Evolutionary conservation across 1,284 basidiomycete species (phyloP).

Genomic region (Sporisorium scitamineum): DNA sequence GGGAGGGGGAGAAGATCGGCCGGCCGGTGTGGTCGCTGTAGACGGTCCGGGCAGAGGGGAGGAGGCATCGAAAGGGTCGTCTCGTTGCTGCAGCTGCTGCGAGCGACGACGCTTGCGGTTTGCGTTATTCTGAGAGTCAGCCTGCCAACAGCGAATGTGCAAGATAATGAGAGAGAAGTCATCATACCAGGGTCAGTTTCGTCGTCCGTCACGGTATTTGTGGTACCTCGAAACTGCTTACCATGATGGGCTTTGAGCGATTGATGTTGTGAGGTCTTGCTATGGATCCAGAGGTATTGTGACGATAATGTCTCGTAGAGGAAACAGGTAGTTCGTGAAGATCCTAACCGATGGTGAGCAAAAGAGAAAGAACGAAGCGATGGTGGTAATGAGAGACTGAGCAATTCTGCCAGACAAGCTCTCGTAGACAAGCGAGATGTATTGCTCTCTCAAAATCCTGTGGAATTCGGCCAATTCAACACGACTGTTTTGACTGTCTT

Average conservation of each 20-base stretch:
- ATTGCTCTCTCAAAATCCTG: neutral
- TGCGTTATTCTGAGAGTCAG: constrained; percentile 38
- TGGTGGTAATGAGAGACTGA: neutral
- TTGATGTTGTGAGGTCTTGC: neutral
- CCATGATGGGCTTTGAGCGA: constrained; percentile 13
- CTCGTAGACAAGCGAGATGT: neutral
- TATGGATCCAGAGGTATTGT: neutral
- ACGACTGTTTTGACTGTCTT: neutral
- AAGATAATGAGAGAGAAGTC: no score
- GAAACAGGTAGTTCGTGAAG: neutral
- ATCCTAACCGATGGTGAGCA: neutral
- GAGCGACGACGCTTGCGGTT: constrained; percentile 58
- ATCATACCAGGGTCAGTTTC: constrained; percentile 1
- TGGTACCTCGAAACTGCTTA: neutral
- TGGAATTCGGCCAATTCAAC: no score
- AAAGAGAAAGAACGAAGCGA: neutral
- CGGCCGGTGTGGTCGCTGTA: constrained; percentile 46
- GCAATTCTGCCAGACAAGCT: neutral
- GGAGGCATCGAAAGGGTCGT: constrained; percentile 50
- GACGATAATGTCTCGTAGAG: neutral
- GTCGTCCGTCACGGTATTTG: neutral
- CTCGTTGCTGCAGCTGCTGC: constrained; percentile 36
- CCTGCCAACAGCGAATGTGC: constrained; percentile 14
- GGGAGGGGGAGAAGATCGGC: constrained; percentile 58
- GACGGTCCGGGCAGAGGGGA: constrained; percentile 46